Conservation (phyloP, 306 rosid genomes). For the Begonia peltatifolia region DNA sequence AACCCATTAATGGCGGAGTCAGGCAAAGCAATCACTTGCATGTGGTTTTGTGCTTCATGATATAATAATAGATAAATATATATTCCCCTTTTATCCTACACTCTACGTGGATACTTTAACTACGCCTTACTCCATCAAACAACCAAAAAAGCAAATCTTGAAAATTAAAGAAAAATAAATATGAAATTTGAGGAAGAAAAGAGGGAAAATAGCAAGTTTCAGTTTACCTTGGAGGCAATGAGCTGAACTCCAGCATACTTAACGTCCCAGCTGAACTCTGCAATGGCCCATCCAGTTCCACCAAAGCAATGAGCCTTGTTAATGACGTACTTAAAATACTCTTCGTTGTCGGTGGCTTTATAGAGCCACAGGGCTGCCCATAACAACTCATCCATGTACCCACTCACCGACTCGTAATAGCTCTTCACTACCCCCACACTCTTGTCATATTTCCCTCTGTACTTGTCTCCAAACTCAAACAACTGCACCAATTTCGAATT, state of each 20-base stretch:
- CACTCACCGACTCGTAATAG: conserved; percentile 99
- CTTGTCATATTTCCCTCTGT: conserved; percentile 71
- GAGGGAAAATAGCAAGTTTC: background rate
- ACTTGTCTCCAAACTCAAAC: conserved; percentile 82
- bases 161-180: background rate
- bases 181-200: background rate
- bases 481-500: conserved; percentile 22
- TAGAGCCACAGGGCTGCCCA: conserved; percentile 97
- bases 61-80: too few species aligned
- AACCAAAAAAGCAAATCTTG: conserved; percentile 1
- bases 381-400: conserved; percentile 78
- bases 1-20: background rate
- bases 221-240: conserved; percentile 53
- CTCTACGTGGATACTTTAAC: conserved; percentile 8
- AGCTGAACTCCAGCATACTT: conserved; percentile 91
- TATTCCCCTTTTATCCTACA: conserved; percentile 4
- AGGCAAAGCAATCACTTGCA: conserved; percentile 23
- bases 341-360: conserved; percentile 84
- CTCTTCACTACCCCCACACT: conserved; percentile 76
- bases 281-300: conserved; percentile 88
- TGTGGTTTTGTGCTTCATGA: conserved; percentile 24
- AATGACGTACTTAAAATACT: conserved; percentile 41
- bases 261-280: conserved; percentile 98
- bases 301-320: conserved; percentile 61
- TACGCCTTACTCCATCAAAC: conserved; percentile 8